These are phyloP conservation scores for Nicotiana tomentosiformis DNA, from an alignment of 257 asterid species.

Conservation along the genomic window DNA sequence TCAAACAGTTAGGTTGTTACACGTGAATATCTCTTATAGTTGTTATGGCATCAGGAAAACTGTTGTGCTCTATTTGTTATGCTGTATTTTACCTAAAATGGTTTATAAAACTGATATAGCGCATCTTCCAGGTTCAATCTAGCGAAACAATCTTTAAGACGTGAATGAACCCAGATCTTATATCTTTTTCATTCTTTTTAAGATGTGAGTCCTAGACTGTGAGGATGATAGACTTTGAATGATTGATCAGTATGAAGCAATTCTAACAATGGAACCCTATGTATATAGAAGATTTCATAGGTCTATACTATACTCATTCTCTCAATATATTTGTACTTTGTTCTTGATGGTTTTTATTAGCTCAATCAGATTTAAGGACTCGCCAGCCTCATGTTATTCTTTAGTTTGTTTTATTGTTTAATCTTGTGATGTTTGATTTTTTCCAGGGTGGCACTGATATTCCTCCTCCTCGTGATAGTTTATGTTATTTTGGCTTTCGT, in stretches of 20 bases:
- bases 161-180: background rate
- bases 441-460: conserved; percentile 55
- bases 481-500: conserved; percentile 69
- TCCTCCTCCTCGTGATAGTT: conserved; percentile 60
- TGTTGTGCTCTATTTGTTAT: background rate
- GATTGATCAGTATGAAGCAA: background rate
- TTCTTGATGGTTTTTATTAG: background rate
- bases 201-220: background rate
- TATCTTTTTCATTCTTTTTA: background rate
- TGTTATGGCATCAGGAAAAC: background rate
- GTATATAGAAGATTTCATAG: background rate
- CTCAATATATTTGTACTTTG: background rate
- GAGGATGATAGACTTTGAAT: background rate
- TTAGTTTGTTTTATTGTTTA: background rate
- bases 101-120: background rate
- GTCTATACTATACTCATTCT: background rate
- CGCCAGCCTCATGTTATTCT: background rate
- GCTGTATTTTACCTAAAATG: background rate
- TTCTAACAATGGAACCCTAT: background rate
- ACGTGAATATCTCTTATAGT: background rate
- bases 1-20: background rate
- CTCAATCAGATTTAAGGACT: background rate
- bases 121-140: background rate
- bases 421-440: conserved; percentile 9
- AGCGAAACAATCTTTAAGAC: background rate